Percentiles rank a stretch among this genome's conserved stretches.
Evolutionary conservation across 1,139 yeast species (phyloP).

Genomic region (Schwanniomyces etchellsii): DNA sequence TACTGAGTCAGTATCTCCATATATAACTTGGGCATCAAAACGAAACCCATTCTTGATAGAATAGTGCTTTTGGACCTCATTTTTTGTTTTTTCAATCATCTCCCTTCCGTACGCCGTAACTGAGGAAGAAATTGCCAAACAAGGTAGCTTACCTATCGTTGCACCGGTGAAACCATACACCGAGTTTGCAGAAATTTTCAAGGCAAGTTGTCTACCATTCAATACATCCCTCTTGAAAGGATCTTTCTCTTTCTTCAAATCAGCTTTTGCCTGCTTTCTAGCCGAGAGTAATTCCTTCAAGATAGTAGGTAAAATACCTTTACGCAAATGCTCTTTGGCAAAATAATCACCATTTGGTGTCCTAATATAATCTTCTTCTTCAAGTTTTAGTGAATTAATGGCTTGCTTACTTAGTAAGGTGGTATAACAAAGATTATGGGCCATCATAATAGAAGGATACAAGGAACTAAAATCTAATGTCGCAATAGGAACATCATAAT

Average conservation of each 20-base stretch:
- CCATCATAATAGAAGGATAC: conserved; percentile 99
- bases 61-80: conserved; percentile 76
- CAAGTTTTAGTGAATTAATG: conserved; percentile 57
- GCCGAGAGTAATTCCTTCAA: conserved; percentile 84
- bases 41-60: conserved; percentile 74
- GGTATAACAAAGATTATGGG: conserved; percentile 94
- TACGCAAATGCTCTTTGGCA: conserved; percentile 63
- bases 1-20: conserved; percentile 99
- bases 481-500: conserved; percentile 95
- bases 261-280: conserved; percentile 88
- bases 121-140: conserved; percentile 92
- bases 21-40: conserved; percentile 84
- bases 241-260: conserved; percentile 86
- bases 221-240: conserved; percentile 90
- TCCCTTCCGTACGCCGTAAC: conserved; percentile 94
- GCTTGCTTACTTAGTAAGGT: conserved; percentile 70
- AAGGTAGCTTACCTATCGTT: conserved; percentile 93
- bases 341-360: conserved; percentile 94
- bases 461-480: conserved; percentile 96
- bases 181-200: conserved; percentile 95
- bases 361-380: conserved; percentile 71
- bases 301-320: conserved; percentile 90
- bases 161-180: conserved; percentile 99
- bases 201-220: conserved; percentile 95
- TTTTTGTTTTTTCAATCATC: conserved; percentile 91